Base-by-base conservation (phyloP, 164 flowering plant species). In the Aristolochia contorta region DNA sequence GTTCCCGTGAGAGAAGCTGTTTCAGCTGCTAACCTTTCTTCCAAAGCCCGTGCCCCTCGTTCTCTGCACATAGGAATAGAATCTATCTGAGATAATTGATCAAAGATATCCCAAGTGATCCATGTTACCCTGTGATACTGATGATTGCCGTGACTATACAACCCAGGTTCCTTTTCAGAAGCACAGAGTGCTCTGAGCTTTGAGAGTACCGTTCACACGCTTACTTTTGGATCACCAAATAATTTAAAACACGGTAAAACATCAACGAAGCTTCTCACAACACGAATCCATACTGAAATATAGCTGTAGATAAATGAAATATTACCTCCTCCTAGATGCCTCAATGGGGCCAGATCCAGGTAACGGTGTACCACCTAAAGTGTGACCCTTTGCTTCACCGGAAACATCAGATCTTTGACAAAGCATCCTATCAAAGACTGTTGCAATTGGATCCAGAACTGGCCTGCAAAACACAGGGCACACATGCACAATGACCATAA, bases 301-400 rank as follows among this genome's bases (percentile, higher is more conserved):
- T 18, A 16, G 10, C 4, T 56, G 45, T 20, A 13, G 60, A 18
- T 13, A 14, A 43, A 30, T 6, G 64, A 23, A 64, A 43, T 8
- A 19, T 70, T 79, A 88, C 99, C 99, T 86, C 72, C 99, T 84
- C 73, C 99, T 77, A 32, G 99, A 82, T 72, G 99, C 95, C 73
- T 91, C 97, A 61, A 84, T 76, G 48, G 93, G 83, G 56, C 85
- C 95, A 65, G 96, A 90, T 59, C 96, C 95, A 65, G 95, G 97
- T 72, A 94, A 77, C 18, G 91, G 78, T 13, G 79, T 74, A 51
- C 81, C 83, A 23, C 87, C 95, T 30, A 71, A 20, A 9, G 73
- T 74, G 69, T 86, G 76, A 55, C 80, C 92, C 47, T 75, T 69
- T 15, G 68, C 76, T 23, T 82, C 86, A 70, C 52, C 54, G 32